These are phyloP conservation scores for Colletotrichum siamense DNA, from an alignment of 2,329 filamentous ascomycete genomes.

Conservation along the genomic window DNA sequence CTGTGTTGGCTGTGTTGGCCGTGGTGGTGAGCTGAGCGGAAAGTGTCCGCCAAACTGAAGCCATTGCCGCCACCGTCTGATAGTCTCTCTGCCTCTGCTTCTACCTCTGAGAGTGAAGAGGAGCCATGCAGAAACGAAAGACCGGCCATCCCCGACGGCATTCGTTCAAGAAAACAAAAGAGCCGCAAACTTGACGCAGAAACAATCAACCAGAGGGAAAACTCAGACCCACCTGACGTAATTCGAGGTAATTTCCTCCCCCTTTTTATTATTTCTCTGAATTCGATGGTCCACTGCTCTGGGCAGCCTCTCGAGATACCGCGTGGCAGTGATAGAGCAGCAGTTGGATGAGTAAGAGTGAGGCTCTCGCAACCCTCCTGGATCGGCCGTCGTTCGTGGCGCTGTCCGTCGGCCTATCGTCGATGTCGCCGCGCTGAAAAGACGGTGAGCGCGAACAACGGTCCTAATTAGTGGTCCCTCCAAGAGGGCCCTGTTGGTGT, in stretches of 20 bases:
- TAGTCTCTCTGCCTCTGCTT: background rate
- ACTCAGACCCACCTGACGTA: constrained; percentile 18
- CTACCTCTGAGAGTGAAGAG: background rate
- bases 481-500: background rate
- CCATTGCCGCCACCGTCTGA: constrained; percentile 8
- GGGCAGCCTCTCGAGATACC: background rate
- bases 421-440: background rate
- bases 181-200: background rate
- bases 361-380: background rate
- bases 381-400: background rate
- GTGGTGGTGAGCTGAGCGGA: background rate
- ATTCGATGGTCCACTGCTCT: background rate
- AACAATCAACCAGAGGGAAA: background rate
- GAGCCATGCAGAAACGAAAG: background rate
- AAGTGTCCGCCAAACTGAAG: background rate
- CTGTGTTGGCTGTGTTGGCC: background rate
- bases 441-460: constrained; percentile 12
- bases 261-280: background rate
- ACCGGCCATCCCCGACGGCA: background rate
- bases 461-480: background rate
- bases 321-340: background rate
- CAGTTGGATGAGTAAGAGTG: background rate
- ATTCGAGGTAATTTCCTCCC: constrained; percentile 6
- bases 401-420: background rate
- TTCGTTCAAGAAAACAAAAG: background rate